A percentile compares a stretch with the other conserved stretches of the same genome.
phyloP scores from a whole-genome alignment of 1,139 yeast genomes.

The Hansenula lynferdii region DNA sequence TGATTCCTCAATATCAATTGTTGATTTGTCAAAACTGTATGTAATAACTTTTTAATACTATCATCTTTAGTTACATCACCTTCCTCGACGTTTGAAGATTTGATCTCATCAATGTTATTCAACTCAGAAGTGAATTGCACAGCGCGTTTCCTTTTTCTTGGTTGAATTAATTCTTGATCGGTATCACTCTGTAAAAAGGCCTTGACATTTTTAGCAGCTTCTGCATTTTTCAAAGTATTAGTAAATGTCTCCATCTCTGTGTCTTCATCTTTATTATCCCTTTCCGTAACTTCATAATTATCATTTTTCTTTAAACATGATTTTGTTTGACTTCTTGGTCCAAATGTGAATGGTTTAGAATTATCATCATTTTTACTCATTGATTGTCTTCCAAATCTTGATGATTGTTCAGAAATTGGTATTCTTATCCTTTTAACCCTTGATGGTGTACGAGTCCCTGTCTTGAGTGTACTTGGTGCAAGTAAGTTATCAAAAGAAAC shows the following conservation, averaged over 20 bases:
- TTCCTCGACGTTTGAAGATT: too few relatives aligned
- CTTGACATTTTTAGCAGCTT: constrained; percentile 14
- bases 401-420: constrained; percentile 19
- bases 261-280: neutral
- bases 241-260: constrained; percentile 15
- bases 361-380: too few relatives aligned
- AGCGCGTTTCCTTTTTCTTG: constrained; percentile 15
- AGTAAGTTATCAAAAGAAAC: too few relatives aligned
- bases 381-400: constrained; percentile 10
- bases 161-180: constrained; percentile 6
- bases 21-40: neutral
- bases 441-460: constrained; percentile 18
- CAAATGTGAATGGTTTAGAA: too few relatives aligned
- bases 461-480: constrained; percentile 12
- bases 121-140: constrained; percentile 12
- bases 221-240: constrained; percentile 19
- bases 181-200: constrained; percentile 6
- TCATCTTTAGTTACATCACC: neutral
- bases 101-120: neutral
- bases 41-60: neutral
- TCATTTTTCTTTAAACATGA: too few relatives aligned
- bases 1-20: too few relatives aligned
- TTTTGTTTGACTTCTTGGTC: too few relatives aligned
- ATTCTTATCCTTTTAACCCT: constrained; percentile 9
- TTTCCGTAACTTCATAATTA: too few relatives aligned